A percentile compares a stretch with the other conserved stretches of the same genome.
Evolutionary conservation across 139 green algal genomes (phyloP).

Genomic region (Haematococcus sp.): DNA sequence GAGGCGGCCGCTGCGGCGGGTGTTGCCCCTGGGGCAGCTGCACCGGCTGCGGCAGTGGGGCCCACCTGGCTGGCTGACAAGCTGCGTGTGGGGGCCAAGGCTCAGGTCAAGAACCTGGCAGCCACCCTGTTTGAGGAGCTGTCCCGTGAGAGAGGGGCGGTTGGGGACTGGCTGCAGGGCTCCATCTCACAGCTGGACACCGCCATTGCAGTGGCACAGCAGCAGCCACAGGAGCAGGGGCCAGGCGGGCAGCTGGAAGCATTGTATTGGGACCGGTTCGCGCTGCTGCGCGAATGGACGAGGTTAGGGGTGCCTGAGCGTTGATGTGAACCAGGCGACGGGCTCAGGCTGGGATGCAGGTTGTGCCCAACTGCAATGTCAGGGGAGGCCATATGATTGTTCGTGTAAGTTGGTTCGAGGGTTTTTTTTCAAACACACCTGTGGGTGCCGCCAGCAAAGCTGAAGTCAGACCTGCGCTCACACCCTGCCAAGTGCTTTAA

Average conservation of each 20-base stretch:
- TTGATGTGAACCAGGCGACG: too few relatives aligned
- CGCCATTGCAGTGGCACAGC: background rate
- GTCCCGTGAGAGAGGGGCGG: background rate
- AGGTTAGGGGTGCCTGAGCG: background rate
- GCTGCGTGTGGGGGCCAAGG: background rate
- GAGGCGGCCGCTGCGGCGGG: background rate
- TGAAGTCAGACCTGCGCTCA: too few relatives aligned
- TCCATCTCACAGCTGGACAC: background rate
- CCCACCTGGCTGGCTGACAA: constrained; percentile 3
- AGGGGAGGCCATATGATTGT: too few relatives aligned
- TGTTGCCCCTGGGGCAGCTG: too few relatives aligned
- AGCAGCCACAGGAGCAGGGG: background rate
- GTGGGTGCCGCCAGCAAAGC: too few relatives aligned
- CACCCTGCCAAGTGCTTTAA: too few relatives aligned
- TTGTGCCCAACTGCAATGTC: too few relatives aligned
- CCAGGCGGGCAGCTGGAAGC: background rate
- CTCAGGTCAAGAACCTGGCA: constrained; percentile 7
- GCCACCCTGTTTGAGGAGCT: constrained; percentile 8
- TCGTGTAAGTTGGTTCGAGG: too few relatives aligned
- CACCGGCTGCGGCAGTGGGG: background rate
- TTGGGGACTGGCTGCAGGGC: constrained; percentile 1
- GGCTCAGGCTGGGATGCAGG: too few relatives aligned
- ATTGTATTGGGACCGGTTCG: background rate
- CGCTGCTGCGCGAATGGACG: background rate
- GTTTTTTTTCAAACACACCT: too few relatives aligned